Base-by-base conservation (phyloP, 352 stramenopile genomes). In the Globisporangium camurandrum region DNA sequence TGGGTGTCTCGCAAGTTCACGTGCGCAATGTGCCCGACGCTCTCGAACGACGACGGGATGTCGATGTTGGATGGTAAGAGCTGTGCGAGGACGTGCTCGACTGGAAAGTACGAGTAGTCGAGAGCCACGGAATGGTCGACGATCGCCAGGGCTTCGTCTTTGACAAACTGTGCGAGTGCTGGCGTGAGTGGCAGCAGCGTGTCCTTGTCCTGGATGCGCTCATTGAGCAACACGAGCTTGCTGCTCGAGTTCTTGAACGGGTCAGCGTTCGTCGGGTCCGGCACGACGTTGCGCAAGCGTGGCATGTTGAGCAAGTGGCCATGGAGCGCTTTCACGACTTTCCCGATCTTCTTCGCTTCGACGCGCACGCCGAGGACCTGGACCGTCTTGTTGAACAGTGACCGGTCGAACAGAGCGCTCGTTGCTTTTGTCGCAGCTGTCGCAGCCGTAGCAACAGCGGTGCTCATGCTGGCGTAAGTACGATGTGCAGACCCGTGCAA, bases 21-120 rank as follows among this genome's bases (percentile, higher is more conserved):
- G 66, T 99, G 96, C 19, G 95, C 96, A 42, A 99, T 84, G 67
- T 98, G 95, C 16, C 96, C 97, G n/a, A 97, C 86, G 8, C 75
- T 80, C 71, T 99, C 96, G 57, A 98, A 99, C 7, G 90, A 91
- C 34, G 91, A 95, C 30, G 95, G 96, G 44, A 98, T 84, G 49
- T 84, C 76, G 48, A 93, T 73, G 17, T 66, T 66, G 10, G 70
- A 54, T 0, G 93, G 93, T 41, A 98, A 64, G 23, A 98, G 46
- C 45, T 75, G 60, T n/a, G 64, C 64, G 16, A 98, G 71, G 37
- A 91, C 77, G 19, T 91, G 75, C 41, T 91, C 80, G 40, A 88
- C 80, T 11, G 68, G 63, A 51, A 76, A 88, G 65, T 88, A 88
- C 51, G 62, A 75, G 59, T 91, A 91, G 56, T 86, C 75, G 36